These are phyloP conservation scores for Caryopteris hybrid DNA, from an alignment of 305 asterid genomes.

Conservation along the genomic window DNA sequence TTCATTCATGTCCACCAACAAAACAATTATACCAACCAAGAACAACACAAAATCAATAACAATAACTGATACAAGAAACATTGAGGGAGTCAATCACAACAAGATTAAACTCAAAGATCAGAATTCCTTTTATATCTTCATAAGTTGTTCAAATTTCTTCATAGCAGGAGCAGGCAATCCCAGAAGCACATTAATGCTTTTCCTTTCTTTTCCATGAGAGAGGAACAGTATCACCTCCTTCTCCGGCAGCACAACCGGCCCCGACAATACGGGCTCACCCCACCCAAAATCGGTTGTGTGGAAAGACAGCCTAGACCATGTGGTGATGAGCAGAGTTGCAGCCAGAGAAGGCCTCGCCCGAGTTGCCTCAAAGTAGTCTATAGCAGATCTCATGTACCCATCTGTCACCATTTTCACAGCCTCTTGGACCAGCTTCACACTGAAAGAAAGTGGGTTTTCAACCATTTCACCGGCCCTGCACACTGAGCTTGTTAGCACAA, in stretches of 20 bases:
- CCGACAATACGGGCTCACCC: conserved; percentile 73
- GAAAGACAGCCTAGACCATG: conserved; percentile 79
- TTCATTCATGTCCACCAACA: background rate
- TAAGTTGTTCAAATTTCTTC: conserved; percentile 62
- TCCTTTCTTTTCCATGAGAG: conserved; percentile 75
- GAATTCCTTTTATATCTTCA: conserved; percentile 17
- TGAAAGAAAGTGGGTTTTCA: conserved; percentile 44
- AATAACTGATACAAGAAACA: background rate
- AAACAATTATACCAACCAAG: background rate
- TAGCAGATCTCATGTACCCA: conserved; percentile 71
- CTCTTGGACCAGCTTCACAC: conserved; percentile 60
- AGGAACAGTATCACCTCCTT: conserved; percentile 77
- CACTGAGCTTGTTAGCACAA: conserved; percentile 64
- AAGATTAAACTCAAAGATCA: background rate
- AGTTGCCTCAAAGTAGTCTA: conserved; percentile 73
- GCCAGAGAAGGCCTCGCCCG: conserved; percentile 70
- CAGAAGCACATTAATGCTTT: conserved; percentile 69
- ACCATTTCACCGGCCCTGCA: conserved; percentile 53
- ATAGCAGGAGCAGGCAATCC: conserved; percentile 89
- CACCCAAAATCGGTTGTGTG: conserved; percentile 86
- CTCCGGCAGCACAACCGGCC: conserved; percentile 78
- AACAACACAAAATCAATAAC: background rate
- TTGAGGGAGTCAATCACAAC: background rate
- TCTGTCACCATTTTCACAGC: conserved; percentile 68
- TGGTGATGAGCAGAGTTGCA: conserved; percentile 69